A percentile compares a stretch with the other conserved stretches of the same genome.
Evolutionary conservation across 2,329 filamentous ascomycete species (phyloP).

Genomic region (Curvularia lunata): DNA sequence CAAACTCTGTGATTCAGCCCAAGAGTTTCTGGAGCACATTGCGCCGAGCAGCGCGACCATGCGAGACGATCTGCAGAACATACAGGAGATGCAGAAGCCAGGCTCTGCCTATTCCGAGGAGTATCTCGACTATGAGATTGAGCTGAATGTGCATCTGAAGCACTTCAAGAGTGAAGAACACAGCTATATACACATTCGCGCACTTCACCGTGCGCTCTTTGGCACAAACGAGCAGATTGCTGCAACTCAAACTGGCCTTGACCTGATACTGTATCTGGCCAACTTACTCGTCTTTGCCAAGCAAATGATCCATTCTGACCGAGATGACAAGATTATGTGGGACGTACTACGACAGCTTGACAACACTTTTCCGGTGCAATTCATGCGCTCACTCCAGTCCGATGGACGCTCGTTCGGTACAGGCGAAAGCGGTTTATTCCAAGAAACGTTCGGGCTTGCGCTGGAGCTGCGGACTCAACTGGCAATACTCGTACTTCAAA

Average conservation of each 20-base stretch:
- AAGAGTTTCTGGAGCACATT: slow-evolving; percentile 42
- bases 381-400: slow-evolving; percentile 36
- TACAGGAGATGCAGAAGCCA: slow-evolving; percentile 40
- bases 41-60: slow-evolving; percentile 35
- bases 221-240: slow-evolving; percentile 31
- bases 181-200: slow-evolving; percentile 50
- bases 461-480: slow-evolving; percentile 63
- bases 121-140: slow-evolving; percentile 43
- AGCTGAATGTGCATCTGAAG: slow-evolving; percentile 44
- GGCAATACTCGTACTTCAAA: slow-evolving; percentile 54
- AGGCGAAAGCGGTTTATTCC: slow-evolving; percentile 51
- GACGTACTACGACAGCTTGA: slow-evolving; percentile 44
- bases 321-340: slow-evolving; percentile 36
- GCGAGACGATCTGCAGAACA: slow-evolving; percentile 28
- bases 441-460: slow-evolving; percentile 57
- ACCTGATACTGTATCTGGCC: slow-evolving; percentile 53
- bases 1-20: slow-evolving; percentile 42
- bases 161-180: slow-evolving; percentile 49
- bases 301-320: slow-evolving; percentile 43
- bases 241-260: slow-evolving; percentile 39
- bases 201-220: slow-evolving; percentile 50
- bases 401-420: slow-evolving; percentile 8
- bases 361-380: slow-evolving; percentile 43
- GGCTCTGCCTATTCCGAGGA: slow-evolving; percentile 50
- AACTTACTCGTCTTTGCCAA: slow-evolving; percentile 54